Evolutionary conservation across 495 filamentous ascomycete genomes (phyloP), one percentile per base, ranked within the genome.

Genomic region (Aspergillus kassunensis): DNA sequence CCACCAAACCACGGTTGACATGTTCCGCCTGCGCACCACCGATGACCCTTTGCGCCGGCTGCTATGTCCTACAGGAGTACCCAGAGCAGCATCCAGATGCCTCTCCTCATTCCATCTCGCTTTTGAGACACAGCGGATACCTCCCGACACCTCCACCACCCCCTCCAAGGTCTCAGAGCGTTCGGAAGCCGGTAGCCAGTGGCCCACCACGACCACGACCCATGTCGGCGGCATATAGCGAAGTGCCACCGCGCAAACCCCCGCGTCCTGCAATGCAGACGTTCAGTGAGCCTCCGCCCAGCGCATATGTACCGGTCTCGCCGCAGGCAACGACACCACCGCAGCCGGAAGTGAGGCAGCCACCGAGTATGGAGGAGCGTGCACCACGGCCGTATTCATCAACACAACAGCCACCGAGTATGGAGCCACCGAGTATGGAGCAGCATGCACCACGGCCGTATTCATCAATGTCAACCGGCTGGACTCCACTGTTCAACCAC

Each of bases 21-120:
- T 52, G 49, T 10, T 2, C 49, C 13, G 25, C 49, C 41, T 52
- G 49, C 41, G 9, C 21, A 3, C 49, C 49, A 2, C 29, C 6
- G 11, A 29, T 52, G 30, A 44, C 40, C 41, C 49, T 52, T 7
- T 52, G 49, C 13, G 49, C 49, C 10, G 29, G 27, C 40, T 52
- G 49, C 41, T 45, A 52, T 16, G 40, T 52, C 31, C 30, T 45
- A 12, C n/a, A 29, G 8, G 31, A 44, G 13, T 52, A 42, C 10
- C 40, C 40, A 1, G n/a, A 27, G 4, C 49, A 44, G 16, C 49
- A 52, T 21, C 30, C 15, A 5, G 49, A 52, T 15, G 49, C 25
- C 24, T 12, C 33, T 21, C 19, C 49, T 13, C 49, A 52, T 44
- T 10, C 19, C 7, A 39, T 44, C 6, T 36, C 15, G 9, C 13